Evolutionary conservation across 129 eudicot species (phyloP).

Genomic region (Tagetes erecta): DNA sequence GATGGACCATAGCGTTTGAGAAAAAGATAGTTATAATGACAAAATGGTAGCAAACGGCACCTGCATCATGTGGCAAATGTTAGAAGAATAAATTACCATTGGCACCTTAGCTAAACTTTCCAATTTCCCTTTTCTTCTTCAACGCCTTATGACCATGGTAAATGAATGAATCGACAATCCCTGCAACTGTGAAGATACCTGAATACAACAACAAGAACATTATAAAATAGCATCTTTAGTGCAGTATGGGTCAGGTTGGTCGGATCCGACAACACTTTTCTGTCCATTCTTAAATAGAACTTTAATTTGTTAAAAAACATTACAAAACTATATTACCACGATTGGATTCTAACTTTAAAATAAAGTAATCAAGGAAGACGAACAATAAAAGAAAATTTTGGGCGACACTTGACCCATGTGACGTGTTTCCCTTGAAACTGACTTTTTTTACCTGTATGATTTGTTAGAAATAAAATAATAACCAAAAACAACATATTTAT

Average conservation of each 20-base stretch:
- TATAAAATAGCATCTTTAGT: not conserved
- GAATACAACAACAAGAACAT: slow-evolving; percentile 12
- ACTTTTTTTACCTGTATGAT: not conserved
- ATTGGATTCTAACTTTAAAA: not conserved
- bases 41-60: slow-evolving; percentile 10
- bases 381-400: not conserved
- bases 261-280: not conserved
- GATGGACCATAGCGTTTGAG: slow-evolving; percentile 6
- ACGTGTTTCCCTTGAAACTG: not conserved
- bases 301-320: not conserved
- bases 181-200: slow-evolving; percentile 90
- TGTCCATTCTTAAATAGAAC: not conserved
- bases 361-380: not conserved
- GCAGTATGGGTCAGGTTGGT: not conserved
- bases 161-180: slow-evolving; percentile 75
- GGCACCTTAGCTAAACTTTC: slow-evolving; percentile 56
- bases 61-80: slow-evolving; percentile 7
- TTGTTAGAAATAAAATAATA: not conserved
- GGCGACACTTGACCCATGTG: not conserved
- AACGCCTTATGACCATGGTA: slow-evolving; percentile 87
- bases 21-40: slow-evolving; percentile 23
- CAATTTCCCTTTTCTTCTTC: slow-evolving; percentile 64
- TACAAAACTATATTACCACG: not conserved
- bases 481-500: not conserved
- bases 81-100: not conserved